These are phyloP conservation scores for Platismatia glauca DNA, from an alignment of 495 filamentous ascomycete species.

Conservation along the genomic window DNA sequence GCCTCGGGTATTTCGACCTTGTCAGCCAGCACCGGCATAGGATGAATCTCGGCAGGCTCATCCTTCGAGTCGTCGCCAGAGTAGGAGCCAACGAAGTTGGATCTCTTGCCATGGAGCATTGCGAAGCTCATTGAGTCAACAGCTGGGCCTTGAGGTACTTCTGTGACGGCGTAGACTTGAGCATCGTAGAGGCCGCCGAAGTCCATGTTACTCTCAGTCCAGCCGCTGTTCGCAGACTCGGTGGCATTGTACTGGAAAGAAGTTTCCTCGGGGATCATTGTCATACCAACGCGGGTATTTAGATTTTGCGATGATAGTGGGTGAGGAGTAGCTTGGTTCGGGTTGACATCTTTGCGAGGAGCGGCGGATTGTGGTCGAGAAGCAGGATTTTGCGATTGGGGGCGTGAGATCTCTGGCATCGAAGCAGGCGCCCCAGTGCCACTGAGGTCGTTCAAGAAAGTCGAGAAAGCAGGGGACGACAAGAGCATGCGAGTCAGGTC, in stretches of 20 bases:
- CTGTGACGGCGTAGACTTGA: constrained; percentile 69
- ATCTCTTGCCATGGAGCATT: constrained; percentile 58
- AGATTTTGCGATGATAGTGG: constrained; percentile 49
- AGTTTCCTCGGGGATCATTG: constrained; percentile 65
- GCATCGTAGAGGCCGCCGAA: constrained; percentile 54
- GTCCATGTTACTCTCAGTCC: constrained; percentile 43
- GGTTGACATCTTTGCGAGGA: constrained; percentile 54
- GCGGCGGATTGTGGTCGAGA: constrained; percentile 32
- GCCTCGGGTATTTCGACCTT: constrained; percentile 28
- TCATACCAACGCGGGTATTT: constrained; percentile 51
- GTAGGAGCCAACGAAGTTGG: constrained; percentile 34
- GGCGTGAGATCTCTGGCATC: constrained; percentile 29
- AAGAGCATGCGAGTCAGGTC: constrained; percentile 76
- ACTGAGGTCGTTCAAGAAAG: constrained; percentile 68
- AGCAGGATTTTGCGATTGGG: constrained; percentile 28
- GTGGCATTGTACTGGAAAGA: constrained; percentile 54
- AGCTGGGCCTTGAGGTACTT: constrained; percentile 61
- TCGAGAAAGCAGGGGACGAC: constrained; percentile 74
- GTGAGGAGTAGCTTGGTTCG: constrained; percentile 39
- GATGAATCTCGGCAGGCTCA: constrained; percentile 43
- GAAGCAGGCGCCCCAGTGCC: constrained; percentile 37
- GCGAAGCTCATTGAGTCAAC: constrained; percentile 47
- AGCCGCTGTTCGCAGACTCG: constrained; percentile 43
- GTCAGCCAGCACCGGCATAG: constrained; percentile 28
- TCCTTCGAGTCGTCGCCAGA: constrained; percentile 39